Percentiles rank a stretch among this genome's conserved stretches.
phyloP scores from a whole-genome alignment of 176 grass and related monocot species.

The Ananas comosus region DNA sequence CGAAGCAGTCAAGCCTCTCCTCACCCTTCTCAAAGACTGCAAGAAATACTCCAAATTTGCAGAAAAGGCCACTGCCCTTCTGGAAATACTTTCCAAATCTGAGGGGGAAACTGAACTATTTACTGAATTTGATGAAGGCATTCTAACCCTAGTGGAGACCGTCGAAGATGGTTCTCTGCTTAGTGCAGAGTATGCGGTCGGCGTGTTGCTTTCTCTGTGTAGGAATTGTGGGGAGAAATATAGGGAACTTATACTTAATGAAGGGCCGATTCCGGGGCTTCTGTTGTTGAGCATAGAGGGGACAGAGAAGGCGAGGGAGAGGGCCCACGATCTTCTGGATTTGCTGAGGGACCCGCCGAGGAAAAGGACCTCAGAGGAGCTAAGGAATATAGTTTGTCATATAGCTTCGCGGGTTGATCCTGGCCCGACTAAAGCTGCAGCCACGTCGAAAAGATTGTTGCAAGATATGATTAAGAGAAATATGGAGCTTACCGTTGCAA shows the following conservation, averaged over 20 bases:
- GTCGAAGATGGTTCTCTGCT: conserved; percentile 23
- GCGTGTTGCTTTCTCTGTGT: conserved; percentile 18
- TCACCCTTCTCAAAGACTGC: conserved; percentile 16
- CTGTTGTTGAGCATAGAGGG: conserved; percentile 16
- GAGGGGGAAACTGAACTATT: conserved; percentile 16
- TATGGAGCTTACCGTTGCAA: background rate
- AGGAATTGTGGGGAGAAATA: conserved; percentile 4
- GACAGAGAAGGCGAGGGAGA: conserved; percentile 12
- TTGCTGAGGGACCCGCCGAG: conserved; percentile 8
- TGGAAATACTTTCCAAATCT: conserved; percentile 13
- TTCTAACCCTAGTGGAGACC: conserved; percentile 17
- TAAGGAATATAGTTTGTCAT: conserved; percentile 10
- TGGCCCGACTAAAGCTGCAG: conserved; percentile 13
- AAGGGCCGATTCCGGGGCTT: conserved; percentile 19
- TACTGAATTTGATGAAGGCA: conserved; percentile 14
- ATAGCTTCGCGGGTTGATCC: conserved; percentile 16
- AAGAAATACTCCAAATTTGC: conserved; percentile 25
- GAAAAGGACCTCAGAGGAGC: conserved; percentile 4
- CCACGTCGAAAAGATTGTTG: conserved; percentile 16
- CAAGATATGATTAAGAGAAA: conserved; percentile 19
- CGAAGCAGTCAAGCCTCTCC: conserved; percentile 19
- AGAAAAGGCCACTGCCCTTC: conserved; percentile 16
- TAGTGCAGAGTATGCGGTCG: conserved; percentile 15
- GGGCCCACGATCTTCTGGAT: conserved; percentile 13
- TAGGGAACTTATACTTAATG: conserved; percentile 12